Evolutionary conservation across 768 basidiomycete genomes (phyloP).

Genomic region (Nidularia sp.): DNA sequence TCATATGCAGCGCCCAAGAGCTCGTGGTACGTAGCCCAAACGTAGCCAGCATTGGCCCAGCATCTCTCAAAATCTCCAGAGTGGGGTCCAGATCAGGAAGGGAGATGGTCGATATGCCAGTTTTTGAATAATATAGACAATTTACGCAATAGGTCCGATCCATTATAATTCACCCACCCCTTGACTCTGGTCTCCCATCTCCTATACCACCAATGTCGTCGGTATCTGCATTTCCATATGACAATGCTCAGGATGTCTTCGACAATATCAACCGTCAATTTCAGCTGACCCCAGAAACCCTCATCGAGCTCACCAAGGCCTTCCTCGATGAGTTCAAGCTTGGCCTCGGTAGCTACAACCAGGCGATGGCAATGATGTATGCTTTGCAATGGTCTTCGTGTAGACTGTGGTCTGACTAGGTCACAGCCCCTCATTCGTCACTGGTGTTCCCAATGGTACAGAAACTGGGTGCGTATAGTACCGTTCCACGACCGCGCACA

Average conservation of each 20-base stretch:
- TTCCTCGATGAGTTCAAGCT: slow-evolving; percentile 78
- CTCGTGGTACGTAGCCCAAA: no score
- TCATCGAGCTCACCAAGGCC: slow-evolving; percentile 67
- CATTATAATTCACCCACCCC: not conserved
- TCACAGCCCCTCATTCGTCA: slow-evolving; percentile 86
- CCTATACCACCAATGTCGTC: slow-evolving; percentile 29
- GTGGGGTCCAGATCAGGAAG: no score
- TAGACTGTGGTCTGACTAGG: slow-evolving; percentile 8
- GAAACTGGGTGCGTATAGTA: slow-evolving; percentile 70
- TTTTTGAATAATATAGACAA: no score
- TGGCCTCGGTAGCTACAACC: slow-evolving; percentile 71
- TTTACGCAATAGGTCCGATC: no score
- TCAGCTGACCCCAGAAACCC: slow-evolving; percentile 51
- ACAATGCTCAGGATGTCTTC: slow-evolving; percentile 45
- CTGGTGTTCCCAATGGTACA: slow-evolving; percentile 89
- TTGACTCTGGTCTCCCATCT: not conserved
- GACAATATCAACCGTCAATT: slow-evolving; percentile 73
- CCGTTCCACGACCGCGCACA: not conserved
- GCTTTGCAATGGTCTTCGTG: no score
- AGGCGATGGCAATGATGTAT: slow-evolving; percentile 92
- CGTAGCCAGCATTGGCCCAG: no score
- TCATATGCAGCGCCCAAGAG: no score
- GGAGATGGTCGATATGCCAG: no score
- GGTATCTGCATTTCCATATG: slow-evolving; percentile 35
- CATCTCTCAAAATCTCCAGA: no score